Conservation (phyloP, 2,329 filamentous ascomycete genomes). For the Xylaria multiplex region DNA sequence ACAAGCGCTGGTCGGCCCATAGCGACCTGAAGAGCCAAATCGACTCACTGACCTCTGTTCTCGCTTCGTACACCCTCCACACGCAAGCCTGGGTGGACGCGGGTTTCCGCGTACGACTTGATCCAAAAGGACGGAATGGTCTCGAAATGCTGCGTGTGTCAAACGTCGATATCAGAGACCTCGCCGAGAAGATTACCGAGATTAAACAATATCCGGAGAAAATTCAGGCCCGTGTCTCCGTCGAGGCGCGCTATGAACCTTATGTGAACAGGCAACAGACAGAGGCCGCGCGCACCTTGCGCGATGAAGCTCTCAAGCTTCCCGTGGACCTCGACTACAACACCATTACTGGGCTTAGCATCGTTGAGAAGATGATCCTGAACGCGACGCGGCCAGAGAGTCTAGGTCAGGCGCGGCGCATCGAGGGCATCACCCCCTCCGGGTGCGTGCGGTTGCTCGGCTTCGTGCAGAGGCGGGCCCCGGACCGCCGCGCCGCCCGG, state of each 20-base stretch:
- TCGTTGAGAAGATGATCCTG: slow-evolving; percentile 80
- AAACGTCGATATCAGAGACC: slow-evolving; percentile 65
- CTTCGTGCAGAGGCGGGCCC: slow-evolving; percentile 62
- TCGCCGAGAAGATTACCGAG: slow-evolving; percentile 67
- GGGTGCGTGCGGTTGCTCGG: slow-evolving; percentile 70
- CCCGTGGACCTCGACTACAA: slow-evolving; percentile 82
- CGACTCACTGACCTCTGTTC: slow-evolving; percentile 68
- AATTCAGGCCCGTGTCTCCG: slow-evolving; percentile 75
- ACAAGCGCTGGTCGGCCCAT: slow-evolving; percentile 79
- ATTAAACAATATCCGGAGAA: slow-evolving; percentile 64
- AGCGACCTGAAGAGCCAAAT: slow-evolving; percentile 73
- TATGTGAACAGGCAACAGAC: slow-evolving; percentile 80
- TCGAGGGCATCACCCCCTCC: slow-evolving; percentile 80
- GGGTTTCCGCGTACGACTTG: slow-evolving; percentile 75
- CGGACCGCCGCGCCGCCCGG: slow-evolving; percentile 12
- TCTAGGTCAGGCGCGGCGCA: slow-evolving; percentile 84
- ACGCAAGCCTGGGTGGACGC: slow-evolving; percentile 73
- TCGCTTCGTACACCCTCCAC: slow-evolving; percentile 68
- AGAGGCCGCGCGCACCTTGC: slow-evolving; percentile 72
- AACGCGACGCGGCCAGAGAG: slow-evolving; percentile 79
- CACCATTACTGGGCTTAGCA: slow-evolving; percentile 76
- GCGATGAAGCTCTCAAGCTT: slow-evolving; percentile 79
- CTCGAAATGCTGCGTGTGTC: slow-evolving; percentile 81
- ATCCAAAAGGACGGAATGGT: slow-evolving; percentile 74
- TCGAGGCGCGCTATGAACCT: slow-evolving; percentile 87